Evolutionary conservation across 2,329 filamentous ascomycete species (phyloP).

Genomic region (Zasmidium angulare): DNA sequence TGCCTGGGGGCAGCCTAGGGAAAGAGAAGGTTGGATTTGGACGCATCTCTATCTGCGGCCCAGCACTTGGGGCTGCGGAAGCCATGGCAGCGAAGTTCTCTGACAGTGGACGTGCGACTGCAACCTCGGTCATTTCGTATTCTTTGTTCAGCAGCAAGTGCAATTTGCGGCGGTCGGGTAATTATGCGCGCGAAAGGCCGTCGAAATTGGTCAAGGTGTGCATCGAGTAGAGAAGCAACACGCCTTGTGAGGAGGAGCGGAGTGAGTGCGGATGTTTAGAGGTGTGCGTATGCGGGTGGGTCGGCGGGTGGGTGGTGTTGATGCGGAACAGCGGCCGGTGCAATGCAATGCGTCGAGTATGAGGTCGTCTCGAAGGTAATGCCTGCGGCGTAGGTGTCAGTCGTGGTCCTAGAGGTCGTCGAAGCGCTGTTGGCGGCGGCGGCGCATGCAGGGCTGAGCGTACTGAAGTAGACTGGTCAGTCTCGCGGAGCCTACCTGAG

Average conservation of each 20-base stretch:
- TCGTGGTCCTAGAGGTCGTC: not conserved
- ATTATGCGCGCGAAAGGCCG: not conserved
- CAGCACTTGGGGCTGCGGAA: slow-evolving; percentile 32
- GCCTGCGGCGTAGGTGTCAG: not conserved
- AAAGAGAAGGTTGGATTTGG: slow-evolving; percentile 52
- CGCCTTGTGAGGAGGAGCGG: not conserved
- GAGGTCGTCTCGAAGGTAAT: not conserved
- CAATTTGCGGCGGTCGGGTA: not conserved
- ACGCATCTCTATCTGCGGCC: slow-evolving; percentile 41
- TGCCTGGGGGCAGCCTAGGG: slow-evolving; percentile 39
- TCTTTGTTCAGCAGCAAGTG: not conserved
- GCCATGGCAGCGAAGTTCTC: slow-evolving; percentile 41
- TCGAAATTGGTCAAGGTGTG: not conserved
- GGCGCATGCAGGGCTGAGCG: not conserved
- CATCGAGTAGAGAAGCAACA: not conserved
- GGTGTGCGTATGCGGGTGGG: not conserved
- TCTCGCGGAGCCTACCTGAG: slow-evolving; percentile 3
- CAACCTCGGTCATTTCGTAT: slow-evolving; percentile 30
- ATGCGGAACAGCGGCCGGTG: too few relatives aligned
- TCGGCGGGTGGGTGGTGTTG: not conserved
- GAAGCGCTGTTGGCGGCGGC: not conserved
- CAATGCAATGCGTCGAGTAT: too few relatives aligned
- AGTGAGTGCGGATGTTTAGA: not conserved
- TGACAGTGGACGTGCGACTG: slow-evolving; percentile 26
- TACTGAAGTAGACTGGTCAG: not conserved